Conservation (phyloP, 805 yeast species). For the Wickerhamiella shivajii region DNA sequence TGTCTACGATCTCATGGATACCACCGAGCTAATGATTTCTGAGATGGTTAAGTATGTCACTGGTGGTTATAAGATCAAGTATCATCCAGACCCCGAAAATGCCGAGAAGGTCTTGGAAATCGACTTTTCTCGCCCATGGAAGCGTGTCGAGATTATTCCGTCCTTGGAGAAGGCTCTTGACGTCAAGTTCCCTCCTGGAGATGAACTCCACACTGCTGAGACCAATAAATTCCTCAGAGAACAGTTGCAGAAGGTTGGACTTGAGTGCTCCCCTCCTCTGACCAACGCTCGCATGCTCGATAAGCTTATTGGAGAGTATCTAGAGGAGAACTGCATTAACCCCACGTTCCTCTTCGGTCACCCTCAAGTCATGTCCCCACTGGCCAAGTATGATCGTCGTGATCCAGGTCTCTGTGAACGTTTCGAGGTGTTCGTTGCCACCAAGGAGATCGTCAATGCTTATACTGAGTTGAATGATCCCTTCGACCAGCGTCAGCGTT, state of each 20-base stretch:
- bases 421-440: slow-evolving; percentile 95
- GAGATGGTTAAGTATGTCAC: slow-evolving; percentile 96
- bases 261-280: slow-evolving; percentile 82
- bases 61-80: slow-evolving; percentile 71
- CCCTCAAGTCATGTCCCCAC: slow-evolving; percentile 99
- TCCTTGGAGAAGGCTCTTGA: slow-evolving; percentile 76
- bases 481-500: slow-evolving; percentile 92
- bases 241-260: slow-evolving; percentile 59
- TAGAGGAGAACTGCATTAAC: slow-evolving; percentile 83
- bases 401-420: slow-evolving; percentile 94
- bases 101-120: slow-evolving; percentile 49
- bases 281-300: slow-evolving; percentile 99
- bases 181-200: slow-evolving; percentile 92
- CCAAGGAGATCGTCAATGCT: slow-evolving; percentile 96
- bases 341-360: slow-evolving; percentile 98
- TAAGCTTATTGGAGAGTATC: slow-evolving; percentile 86
- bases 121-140: slow-evolving; percentile 95
- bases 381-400: slow-evolving; percentile 89
- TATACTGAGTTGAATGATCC: slow-evolving; percentile 98
- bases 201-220: slow-evolving; percentile 83
- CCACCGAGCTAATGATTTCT: slow-evolving; percentile 77
- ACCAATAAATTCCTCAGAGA: slow-evolving; percentile 81
- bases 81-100: slow-evolving; percentile 91
- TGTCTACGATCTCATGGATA: slow-evolving; percentile 85
- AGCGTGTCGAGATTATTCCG: slow-evolving; percentile 94